phyloP scores from a whole-genome alignment of 2,329 filamentous ascomycete genomes.

The Fusarium caatingaense region DNA sequence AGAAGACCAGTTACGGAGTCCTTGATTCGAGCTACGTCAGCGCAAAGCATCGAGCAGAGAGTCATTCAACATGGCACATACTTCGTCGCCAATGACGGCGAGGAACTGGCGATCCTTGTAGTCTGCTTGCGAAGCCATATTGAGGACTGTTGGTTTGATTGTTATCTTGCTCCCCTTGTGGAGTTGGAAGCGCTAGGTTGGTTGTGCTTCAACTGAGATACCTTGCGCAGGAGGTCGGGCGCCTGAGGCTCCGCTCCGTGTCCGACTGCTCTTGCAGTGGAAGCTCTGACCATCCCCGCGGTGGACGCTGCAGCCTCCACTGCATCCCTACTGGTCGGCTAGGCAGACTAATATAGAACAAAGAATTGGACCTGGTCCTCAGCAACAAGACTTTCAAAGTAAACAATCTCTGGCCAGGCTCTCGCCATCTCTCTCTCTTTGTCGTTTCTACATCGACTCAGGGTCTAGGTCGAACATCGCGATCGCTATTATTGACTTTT shows the following conservation, averaged over 20 bases:
- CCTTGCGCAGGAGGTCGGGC: constrained; percentile 24
- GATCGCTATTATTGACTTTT: constrained; percentile 5
- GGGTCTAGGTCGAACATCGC: background rate
- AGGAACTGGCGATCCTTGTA: constrained; percentile 93
- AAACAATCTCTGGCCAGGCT: constrained; percentile 41
- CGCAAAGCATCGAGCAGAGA: constrained; percentile 19
- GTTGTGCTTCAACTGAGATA: constrained; percentile 8
- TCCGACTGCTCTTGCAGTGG: constrained; percentile 15
- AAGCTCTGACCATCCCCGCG: constrained; percentile 48
- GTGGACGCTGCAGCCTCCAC: constrained; percentile 21
- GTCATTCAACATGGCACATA: constrained; percentile 51
- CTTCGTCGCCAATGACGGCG: constrained; percentile 98
- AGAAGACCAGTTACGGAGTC: constrained; percentile 96
- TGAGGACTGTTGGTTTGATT: constrained; percentile 31
- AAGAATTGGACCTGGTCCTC: constrained; percentile 35
- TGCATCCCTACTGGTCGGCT: constrained; percentile 23
- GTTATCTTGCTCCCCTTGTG: constrained; percentile 25
- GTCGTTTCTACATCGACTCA: background rate
- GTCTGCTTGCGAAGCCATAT: constrained; percentile 65
- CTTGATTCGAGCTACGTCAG: constrained; percentile 61
- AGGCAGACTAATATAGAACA: constrained; percentile 35
- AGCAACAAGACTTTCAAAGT: constrained; percentile 41
- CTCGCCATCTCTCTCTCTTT: constrained; percentile 12
- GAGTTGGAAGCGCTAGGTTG: constrained; percentile 32
- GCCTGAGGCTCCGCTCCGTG: constrained; percentile 45